Conservation (phyloP, 495 filamentous ascomycete genomes). For the Tuber calosporum region DNA sequence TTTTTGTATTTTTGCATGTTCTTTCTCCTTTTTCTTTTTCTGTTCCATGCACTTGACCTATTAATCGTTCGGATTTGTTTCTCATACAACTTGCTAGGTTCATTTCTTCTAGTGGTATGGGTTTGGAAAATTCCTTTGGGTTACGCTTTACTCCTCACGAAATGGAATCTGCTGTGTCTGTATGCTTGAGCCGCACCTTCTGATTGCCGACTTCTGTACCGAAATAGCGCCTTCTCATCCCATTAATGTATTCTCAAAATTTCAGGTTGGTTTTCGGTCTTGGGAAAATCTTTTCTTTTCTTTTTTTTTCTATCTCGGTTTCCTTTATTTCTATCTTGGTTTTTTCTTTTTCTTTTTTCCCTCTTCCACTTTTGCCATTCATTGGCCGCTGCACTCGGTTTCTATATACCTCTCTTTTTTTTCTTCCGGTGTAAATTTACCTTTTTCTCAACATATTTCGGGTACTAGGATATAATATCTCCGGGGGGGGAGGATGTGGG, state of each 20-base stretch:
- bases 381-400: not conserved
- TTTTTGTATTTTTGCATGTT: constrained; percentile 1
- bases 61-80: constrained; percentile 3
- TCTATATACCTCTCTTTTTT: not conserved
- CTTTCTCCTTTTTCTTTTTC: not conserved
- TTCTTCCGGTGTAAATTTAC: constrained; percentile 4
- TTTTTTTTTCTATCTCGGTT: not conserved
- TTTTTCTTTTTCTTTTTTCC: too few species aligned
- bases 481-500: not conserved
- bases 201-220: not conserved
- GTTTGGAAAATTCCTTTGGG: not conserved
- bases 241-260: constrained; percentile 6
- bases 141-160: constrained; percentile 1
- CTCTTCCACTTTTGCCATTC: not conserved
- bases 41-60: not conserved
- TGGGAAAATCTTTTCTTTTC: not conserved
- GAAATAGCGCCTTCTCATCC: not conserved
- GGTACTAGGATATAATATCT: constrained; percentile 4
- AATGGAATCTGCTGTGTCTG: constrained; percentile 3
- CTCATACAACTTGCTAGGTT: not conserved
- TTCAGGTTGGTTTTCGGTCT: constrained; percentile 6
- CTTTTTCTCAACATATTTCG: not conserved
- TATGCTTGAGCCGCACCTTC: not conserved
- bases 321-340: not conserved
- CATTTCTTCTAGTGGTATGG: not conserved